These are phyloP conservation scores for Debaryomyces psychrophilus DNA, from an alignment of 1,139 yeast species.

Conservation along the genomic window DNA sequence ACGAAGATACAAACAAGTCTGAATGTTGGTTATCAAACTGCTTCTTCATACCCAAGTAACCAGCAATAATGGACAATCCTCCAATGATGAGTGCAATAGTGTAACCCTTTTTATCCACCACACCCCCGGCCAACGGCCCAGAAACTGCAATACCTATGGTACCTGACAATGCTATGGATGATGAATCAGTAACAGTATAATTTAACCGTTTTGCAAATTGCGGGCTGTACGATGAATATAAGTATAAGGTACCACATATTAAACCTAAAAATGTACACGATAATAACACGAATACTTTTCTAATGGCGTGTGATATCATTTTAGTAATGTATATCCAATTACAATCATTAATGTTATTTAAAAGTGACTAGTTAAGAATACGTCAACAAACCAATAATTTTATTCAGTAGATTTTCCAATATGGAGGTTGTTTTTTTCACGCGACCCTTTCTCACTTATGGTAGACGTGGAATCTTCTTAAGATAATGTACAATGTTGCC, in stretches of 20 bases:
- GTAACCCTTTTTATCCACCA: conserved; percentile 60
- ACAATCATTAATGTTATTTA: not conserved
- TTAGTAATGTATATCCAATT: not conserved
- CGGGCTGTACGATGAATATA: conserved; percentile 65
- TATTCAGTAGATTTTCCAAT: not conserved
- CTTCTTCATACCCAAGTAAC: conserved; percentile 50
- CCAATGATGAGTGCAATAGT: conserved; percentile 48
- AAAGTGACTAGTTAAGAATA: not conserved
- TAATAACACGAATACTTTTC: conserved; percentile 40
- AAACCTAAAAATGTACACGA: conserved; percentile 55
- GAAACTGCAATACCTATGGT: conserved; percentile 59
- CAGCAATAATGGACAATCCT: conserved; percentile 42
- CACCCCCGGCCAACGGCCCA: conserved; percentile 60
- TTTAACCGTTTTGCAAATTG: conserved; percentile 57
- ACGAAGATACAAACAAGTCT: conserved; percentile 37
- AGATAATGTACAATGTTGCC: not conserved
- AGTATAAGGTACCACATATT: conserved; percentile 63
- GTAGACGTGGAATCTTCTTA: not conserved
- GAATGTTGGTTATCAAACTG: conserved; percentile 44
- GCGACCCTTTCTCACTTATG: conserved; percentile 1
- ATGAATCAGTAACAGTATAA: conserved; percentile 57
- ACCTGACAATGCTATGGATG: conserved; percentile 60
- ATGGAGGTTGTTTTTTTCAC: conserved; percentile 3
- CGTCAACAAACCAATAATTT: not conserved
- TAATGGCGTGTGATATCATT: conserved; percentile 30